Base-by-base conservation (phyloP, 495 filamentous ascomycete genomes). In the Penicillium odoratum region DNA sequence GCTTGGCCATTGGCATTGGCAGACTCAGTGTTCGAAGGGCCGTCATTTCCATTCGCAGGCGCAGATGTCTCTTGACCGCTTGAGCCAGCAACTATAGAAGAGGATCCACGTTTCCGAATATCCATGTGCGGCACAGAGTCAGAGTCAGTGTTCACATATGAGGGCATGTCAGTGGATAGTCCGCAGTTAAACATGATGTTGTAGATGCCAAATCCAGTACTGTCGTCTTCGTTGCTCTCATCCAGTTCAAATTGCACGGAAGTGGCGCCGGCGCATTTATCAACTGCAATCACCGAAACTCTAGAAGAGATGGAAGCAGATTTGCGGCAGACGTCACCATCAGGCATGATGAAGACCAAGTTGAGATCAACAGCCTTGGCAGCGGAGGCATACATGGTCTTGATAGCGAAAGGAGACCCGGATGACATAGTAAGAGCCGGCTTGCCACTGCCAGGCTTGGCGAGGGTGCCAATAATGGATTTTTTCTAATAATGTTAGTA, bases 241-340 rank as follows among this genome's bases (percentile, higher is more conserved):
- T 89, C 89, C 64, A 91, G 84, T 70, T 90, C 80, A 67, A 96
- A 85, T 36, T 83, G 84, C 34, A 97, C 90, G 25, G 81, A 82
- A 66, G 80, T 88, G 56, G 93, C 93, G 74, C 93, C 92, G 81
- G 92, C 93, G 70, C 93, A 97, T 78, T 96, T 91, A 57, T 78
- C 83, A 79, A 96, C 96, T 71, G 80, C 71, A 60, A 96, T 79
- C 51, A 77, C 81, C 50, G 85, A 84, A 65, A 89, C 89, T 26
- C 77, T 76, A 48, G 82, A 73, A 51, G 76, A 79, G 81, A 89
- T 94, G 30, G 73, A 62, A 53, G 81, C 76, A 40, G 80, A 84
- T 71, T 92, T 86, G 72, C 86, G 90, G 84, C 93, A 97, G 55
- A 74, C 82, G 42, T 83, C 85, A 55, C 86, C 87, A 69, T 92